These are phyloP conservation scores for Arabidopsis suecica DNA, from an alignment of 345 rosid species.

Conservation along the genomic window DNA sequence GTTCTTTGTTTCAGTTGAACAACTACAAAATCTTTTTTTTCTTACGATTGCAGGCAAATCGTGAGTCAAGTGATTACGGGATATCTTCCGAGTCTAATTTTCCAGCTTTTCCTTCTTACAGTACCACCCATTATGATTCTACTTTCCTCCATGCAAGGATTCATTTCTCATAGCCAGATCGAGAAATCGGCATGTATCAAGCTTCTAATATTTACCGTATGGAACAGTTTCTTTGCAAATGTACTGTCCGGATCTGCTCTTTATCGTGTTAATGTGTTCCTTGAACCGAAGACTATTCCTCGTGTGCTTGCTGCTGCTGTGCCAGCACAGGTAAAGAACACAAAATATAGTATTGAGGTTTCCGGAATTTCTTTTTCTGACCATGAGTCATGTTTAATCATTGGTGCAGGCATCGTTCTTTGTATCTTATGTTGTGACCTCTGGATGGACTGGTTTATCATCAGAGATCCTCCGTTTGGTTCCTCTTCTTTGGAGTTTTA, in stretches of 20 bases:
- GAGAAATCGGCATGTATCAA: constrained; percentile 81
- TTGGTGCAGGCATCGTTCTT: constrained; percentile 81
- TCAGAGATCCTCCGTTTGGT: constrained; percentile 73
- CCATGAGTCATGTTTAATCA: constrained; percentile 32
- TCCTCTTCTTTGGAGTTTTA: constrained; percentile 60
- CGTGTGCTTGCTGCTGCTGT: constrained; percentile 75
- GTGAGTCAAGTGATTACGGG: constrained; percentile 82
- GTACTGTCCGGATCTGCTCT: constrained; percentile 85
- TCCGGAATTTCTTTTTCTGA: background rate
- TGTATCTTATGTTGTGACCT: constrained; percentile 89
- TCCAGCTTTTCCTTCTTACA: constrained; percentile 61
- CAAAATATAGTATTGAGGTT: constrained; percentile 15
- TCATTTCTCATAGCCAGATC: constrained; percentile 67
- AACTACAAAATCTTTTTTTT: constrained; percentile 7
- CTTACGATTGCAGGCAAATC: constrained; percentile 57
- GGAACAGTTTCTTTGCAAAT: constrained; percentile 91
- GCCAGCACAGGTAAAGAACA: constrained; percentile 75
- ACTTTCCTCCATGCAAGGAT: constrained; percentile 83
- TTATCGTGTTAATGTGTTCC: constrained; percentile 61
- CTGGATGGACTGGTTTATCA: constrained; percentile 90
- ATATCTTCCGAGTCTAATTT: constrained; percentile 89
- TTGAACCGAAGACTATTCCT: constrained; percentile 83
- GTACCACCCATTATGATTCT: constrained; percentile 79
- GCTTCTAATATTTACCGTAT: constrained; percentile 68
- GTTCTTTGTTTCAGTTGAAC: constrained; percentile 4